Percentiles rank a stretch among this genome's conserved stretches.
Evolutionary conservation across 2,329 filamentous ascomycete species (phyloP).

Genomic region (Aspergillus candidus): DNA sequence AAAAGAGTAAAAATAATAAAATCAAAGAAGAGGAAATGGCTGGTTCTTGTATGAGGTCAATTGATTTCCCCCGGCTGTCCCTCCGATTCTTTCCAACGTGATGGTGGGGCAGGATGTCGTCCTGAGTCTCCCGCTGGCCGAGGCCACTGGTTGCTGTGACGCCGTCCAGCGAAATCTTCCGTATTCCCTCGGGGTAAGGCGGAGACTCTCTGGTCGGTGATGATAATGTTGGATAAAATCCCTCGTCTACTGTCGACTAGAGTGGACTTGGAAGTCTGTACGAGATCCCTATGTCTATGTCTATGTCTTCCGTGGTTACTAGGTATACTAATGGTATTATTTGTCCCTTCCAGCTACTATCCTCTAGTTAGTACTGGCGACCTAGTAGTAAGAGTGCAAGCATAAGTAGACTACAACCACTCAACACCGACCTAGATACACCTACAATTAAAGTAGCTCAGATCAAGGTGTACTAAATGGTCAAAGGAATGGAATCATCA

Average conservation of each 20-base stretch:
- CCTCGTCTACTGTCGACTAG: background rate
- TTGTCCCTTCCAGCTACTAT: too few relatives aligned
- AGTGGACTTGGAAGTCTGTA: too few relatives aligned
- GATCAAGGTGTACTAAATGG: too few relatives aligned
- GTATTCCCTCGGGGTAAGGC: slow-evolving; percentile 30
- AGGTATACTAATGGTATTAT: too few relatives aligned
- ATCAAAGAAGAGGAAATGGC: slow-evolving; percentile 3
- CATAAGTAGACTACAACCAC: too few relatives aligned
- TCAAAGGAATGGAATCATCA: too few relatives aligned
- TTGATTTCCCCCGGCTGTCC: slow-evolving; percentile 17
- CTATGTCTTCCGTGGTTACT: too few relatives aligned
- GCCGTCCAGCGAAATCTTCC: slow-evolving; percentile 34
- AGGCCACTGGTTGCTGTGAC: slow-evolving; percentile 18
- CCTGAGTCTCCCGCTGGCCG: slow-evolving; percentile 24
- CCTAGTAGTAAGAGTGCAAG: too few relatives aligned
- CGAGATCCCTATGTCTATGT: too few relatives aligned
- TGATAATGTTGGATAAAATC: slow-evolving; percentile 1
- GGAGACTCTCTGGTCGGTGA: slow-evolving; percentile 12
- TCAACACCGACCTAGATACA: too few relatives aligned
- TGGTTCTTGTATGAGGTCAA: slow-evolving; percentile 12
- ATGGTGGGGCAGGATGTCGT: slow-evolving; percentile 30
- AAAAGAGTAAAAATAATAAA: slow-evolving; percentile 5
- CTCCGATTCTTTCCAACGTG: slow-evolving; percentile 36
- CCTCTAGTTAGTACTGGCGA: too few relatives aligned
- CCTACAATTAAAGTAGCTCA: too few relatives aligned